A percentile compares a stretch with the other conserved stretches of the same genome.
Conservation (phyloP, 2,329 filamentous ascomycete genomes). For the Dactylellina parvicollis region DNA sequence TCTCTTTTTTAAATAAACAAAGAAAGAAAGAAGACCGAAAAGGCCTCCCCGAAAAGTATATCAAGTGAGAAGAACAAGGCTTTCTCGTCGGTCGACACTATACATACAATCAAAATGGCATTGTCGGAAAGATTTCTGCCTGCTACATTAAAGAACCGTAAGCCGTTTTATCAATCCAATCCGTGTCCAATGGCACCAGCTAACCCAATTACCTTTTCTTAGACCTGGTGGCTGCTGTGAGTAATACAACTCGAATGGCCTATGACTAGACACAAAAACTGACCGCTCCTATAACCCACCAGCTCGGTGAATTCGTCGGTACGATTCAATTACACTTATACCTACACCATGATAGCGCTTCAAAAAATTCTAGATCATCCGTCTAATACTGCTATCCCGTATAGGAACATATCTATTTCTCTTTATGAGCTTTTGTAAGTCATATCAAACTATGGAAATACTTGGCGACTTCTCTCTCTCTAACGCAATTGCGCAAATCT, state of each 20-base stretch:
- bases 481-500: not conserved
- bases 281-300: not conserved
- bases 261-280: constrained; percentile 1
- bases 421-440: constrained; percentile 44
- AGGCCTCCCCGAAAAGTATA: no score
- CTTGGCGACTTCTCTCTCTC: not conserved
- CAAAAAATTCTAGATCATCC: not conserved
- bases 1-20: no score
- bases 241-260: constrained; percentile 3
- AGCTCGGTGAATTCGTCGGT: constrained; percentile 46
- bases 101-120: constrained; percentile 10
- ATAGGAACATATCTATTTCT: constrained; percentile 48
- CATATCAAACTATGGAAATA: not conserved
- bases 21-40: no score
- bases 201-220: constrained; percentile 11
- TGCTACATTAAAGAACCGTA: constrained; percentile 41
- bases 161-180: constrained; percentile 1
- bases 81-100: no score
- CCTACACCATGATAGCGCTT: not conserved
- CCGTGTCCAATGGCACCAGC: not conserved
- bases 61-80: no score
- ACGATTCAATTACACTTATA: constrained; percentile 14
- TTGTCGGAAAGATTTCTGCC: constrained; percentile 22
- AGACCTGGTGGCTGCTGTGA: constrained; percentile 47
- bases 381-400: not conserved